A percentile compares a stretch with the other conserved stretches of the same genome.
Conservation (phyloP, 2,329 filamentous ascomycete genomes). For the Bipolaris gigantea region DNA sequence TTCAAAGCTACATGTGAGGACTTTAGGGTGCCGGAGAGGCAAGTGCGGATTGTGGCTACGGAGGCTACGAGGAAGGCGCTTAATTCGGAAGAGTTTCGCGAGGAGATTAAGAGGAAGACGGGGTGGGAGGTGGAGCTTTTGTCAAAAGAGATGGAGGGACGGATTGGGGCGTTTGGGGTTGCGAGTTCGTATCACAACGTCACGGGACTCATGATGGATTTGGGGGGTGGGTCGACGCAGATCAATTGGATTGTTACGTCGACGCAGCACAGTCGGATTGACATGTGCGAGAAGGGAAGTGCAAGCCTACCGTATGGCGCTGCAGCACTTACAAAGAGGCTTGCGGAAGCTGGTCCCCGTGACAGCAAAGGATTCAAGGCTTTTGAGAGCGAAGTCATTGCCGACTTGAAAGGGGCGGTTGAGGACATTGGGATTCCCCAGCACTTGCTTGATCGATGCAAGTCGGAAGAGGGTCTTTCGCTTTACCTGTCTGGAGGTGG, state of each 20-base stretch:
- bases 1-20: conserved; percentile 73
- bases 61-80: conserved; percentile 82
- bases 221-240: conserved; percentile 76
- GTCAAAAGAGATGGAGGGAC: conserved; percentile 77
- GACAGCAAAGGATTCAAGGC: conserved; percentile 50
- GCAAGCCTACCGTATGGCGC: conserved; percentile 72
- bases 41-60: conserved; percentile 79
- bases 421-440: conserved; percentile 59
- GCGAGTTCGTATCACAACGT: conserved; percentile 71
- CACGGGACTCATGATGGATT: conserved; percentile 81
- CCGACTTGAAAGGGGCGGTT: conserved; percentile 64
- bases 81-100: conserved; percentile 71
- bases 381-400: conserved; percentile 58
- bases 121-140: conserved; percentile 73
- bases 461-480: conserved; percentile 46
- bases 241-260: conserved; percentile 63
- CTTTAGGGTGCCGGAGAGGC: conserved; percentile 65
- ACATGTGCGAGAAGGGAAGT: conserved; percentile 50
- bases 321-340: conserved; percentile 62
- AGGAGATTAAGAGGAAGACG: conserved; percentile 63
- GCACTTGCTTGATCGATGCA: conserved; percentile 47
- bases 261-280: conserved; percentile 51
- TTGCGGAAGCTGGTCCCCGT: conserved; percentile 45
- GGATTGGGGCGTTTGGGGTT: conserved; percentile 81
- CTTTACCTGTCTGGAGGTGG: conserved; percentile 88